Conservation (phyloP, 2,329 filamentous ascomycete genomes). For the Paraphaeosphaeria minitans region DNA sequence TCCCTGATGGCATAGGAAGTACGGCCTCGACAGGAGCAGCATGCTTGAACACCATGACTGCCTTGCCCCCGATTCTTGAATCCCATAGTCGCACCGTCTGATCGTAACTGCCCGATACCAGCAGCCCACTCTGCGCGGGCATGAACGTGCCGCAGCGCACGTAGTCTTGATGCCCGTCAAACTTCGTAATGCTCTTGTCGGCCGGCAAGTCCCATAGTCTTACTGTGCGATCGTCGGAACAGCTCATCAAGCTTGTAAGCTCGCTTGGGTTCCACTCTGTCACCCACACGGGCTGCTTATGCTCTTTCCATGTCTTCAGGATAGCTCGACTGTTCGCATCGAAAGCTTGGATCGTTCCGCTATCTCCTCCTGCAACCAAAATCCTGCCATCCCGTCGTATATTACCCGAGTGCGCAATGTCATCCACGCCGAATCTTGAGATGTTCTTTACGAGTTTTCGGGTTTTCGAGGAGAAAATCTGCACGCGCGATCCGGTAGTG, state of each 20-base stretch:
- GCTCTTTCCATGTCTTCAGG: conserved; percentile 90
- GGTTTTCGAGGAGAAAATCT: conserved; percentile 91
- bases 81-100: conserved; percentile 94
- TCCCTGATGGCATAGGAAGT: conserved; percentile 84
- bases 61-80: conserved; percentile 68
- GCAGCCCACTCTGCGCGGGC: conserved; percentile 70
- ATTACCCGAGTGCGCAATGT: conserved; percentile 87
- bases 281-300: conserved; percentile 92
- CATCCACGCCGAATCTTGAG: conserved; percentile 77
- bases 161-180: conserved; percentile 89
- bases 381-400: conserved; percentile 88
- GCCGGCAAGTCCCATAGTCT: conserved; percentile 91
- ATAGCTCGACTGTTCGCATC: conserved; percentile 89
- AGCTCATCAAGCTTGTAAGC: conserved; percentile 83
- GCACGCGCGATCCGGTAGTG: conserved; percentile 90
- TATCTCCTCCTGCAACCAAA: conserved; percentile 88
- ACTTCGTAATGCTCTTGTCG: conserved; percentile 75
- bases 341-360: conserved; percentile 91
- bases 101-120: conserved; percentile 94
- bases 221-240: conserved; percentile 91
- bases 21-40: conserved; percentile 86
- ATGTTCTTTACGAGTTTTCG: conserved; percentile 93
- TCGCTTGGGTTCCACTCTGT: conserved; percentile 91
- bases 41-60: conserved; percentile 93
- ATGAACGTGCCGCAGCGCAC: conserved; percentile 87